Percentiles rank a stretch among this genome's conserved stretches.
These are phyloP conservation scores for Apophysomyces sp. DNA, from an alignment of 371 early-diverging fungal species.

Conservation along the genomic window DNA sequence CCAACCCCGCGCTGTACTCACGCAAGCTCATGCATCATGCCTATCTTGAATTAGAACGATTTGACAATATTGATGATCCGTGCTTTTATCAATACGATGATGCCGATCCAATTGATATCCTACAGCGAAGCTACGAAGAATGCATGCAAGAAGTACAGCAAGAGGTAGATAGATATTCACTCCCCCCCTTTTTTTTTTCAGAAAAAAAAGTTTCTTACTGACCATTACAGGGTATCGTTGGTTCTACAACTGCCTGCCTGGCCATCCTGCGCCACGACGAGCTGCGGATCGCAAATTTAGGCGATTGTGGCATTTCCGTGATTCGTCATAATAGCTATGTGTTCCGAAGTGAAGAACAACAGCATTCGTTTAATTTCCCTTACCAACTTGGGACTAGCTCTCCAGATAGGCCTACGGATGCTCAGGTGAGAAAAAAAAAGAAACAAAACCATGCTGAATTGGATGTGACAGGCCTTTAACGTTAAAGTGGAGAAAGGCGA, in stretches of 20 bases:
- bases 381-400: constrained; percentile 77
- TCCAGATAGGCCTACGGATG: constrained; percentile 65
- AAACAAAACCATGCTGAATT: not conserved
- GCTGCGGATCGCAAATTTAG: constrained; percentile 89
- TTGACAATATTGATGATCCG: constrained; percentile 51
- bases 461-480: constrained; percentile 42
- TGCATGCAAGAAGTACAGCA: constrained; percentile 62
- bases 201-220: not conserved
- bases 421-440: constrained; percentile 49
- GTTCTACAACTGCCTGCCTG: constrained; percentile 89
- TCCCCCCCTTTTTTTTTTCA: not conserved
- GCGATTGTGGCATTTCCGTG: constrained; percentile 90
- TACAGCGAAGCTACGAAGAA: constrained; percentile 78
- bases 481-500: constrained; percentile 81
- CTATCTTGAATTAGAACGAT: constrained; percentile 76
- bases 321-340: constrained; percentile 84
- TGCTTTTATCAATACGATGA: constrained; percentile 67
- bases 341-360: constrained; percentile 91
- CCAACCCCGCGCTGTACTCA: constrained; percentile 88
- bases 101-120: constrained; percentile 72
- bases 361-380: constrained; percentile 83
- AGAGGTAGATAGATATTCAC: constrained; percentile 46
- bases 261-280: constrained; percentile 88
- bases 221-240: constrained; percentile 59
- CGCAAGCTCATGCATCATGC: constrained; percentile 93